Evolutionary conservation across 345 rosid genomes (phyloP).

Genomic region (Ailanthus altissimus): DNA sequence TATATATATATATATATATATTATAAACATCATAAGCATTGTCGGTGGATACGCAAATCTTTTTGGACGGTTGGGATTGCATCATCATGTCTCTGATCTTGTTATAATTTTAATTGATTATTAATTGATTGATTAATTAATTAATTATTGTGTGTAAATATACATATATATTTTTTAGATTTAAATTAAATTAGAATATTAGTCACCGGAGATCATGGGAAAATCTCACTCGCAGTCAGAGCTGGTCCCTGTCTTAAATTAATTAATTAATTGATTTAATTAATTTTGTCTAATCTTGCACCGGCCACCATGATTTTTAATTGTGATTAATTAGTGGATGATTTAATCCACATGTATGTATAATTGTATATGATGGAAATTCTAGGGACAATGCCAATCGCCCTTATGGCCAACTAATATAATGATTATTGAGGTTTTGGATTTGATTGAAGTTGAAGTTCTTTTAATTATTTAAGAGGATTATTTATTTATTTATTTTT

Average conservation of each 20-base stretch:
- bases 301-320: constrained; percentile 23
- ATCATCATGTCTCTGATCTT: neutral
- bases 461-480: too few species aligned
- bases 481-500: too few species aligned
- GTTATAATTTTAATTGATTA: neutral
- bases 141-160: too few species aligned
- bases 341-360: neutral
- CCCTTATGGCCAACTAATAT: too few species aligned
- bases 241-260: constrained; percentile 7
- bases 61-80: constrained; percentile 36
- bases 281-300: constrained; percentile 21
- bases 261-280: too few species aligned
- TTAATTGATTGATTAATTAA: neutral
- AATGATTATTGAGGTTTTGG: too few species aligned
- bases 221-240: constrained; percentile 22
- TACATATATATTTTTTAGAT: too few species aligned
- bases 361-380: constrained; percentile 14
- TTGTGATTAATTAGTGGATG: neutral
- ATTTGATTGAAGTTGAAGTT: too few species aligned
- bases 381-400: constrained; percentile 14
- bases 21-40: neutral
- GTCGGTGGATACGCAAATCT: constrained; percentile 48
- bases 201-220: constrained; percentile 35
- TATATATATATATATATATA: too few species aligned
- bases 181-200: neutral